phyloP scores from a whole-genome alignment of 148 eudicot species.

The Rhododendron ferrugineum region DNA sequence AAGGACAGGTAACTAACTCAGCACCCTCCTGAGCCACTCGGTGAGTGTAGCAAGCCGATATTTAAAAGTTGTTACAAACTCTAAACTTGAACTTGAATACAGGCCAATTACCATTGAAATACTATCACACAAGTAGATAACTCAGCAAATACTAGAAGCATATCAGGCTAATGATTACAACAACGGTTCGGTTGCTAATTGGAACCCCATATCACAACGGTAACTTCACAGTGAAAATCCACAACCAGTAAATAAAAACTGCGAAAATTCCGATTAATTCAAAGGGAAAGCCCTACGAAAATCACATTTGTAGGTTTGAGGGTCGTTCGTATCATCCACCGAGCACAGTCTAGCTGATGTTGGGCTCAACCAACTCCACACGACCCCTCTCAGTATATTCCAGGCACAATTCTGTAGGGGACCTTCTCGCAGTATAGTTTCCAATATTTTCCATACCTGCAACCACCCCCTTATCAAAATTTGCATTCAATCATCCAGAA shows the following conservation, averaged over 20 bases:
- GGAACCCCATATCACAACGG: not conserved
- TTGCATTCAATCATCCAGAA: not conserved
- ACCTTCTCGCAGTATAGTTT: constrained; percentile 83
- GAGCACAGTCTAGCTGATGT: not conserved
- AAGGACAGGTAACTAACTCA: too few relatives aligned
- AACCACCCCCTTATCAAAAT: constrained; percentile 1
- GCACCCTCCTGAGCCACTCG: not conserved
- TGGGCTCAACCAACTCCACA: not conserved
- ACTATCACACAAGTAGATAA: not conserved
- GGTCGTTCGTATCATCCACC: not conserved
- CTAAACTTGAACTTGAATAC: not conserved
- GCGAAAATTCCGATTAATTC: not conserved
- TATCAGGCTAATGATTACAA: not conserved
- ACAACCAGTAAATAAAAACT: not conserved
- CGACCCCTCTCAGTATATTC: constrained; percentile 49
- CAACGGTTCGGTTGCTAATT: not conserved
- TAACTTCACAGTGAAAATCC: not conserved
- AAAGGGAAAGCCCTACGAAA: not conserved
- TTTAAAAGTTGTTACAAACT: not conserved
- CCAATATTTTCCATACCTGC: constrained; percentile 98
- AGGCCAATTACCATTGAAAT: not conserved
- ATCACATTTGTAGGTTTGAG: not conserved
- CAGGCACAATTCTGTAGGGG: constrained; percentile 74
- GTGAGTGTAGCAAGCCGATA: not conserved
- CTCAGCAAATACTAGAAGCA: not conserved